phyloP scores from a whole-genome alignment of 108 stramenopile species.

The Nitzschia sp. region DNA sequence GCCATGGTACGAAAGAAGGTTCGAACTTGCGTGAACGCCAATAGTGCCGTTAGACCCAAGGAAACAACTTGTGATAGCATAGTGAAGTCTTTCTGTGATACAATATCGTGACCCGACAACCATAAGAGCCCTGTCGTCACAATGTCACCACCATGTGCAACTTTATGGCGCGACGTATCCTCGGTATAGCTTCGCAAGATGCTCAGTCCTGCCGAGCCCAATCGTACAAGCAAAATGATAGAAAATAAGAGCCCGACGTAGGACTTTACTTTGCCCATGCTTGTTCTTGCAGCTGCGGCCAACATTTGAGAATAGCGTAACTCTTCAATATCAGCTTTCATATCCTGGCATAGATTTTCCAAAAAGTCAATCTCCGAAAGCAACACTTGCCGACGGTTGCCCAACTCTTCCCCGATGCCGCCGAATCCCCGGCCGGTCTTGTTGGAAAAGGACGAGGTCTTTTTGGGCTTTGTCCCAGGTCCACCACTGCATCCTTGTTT shows the following conservation, averaged over 20 bases:
- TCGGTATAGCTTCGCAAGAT: slow-evolving; percentile 25
- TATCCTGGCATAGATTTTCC: slow-evolving; percentile 60
- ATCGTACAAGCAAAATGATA: slow-evolving; percentile 58
- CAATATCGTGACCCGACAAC: slow-evolving; percentile 66
- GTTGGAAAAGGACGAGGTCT: slow-evolving; percentile 1
- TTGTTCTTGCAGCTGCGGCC: slow-evolving; percentile 61
- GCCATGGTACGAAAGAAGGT: slow-evolving; percentile 60
- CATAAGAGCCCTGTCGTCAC: slow-evolving; percentile 61
- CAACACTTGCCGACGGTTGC: slow-evolving; percentile 43
- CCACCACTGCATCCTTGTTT: background rate
- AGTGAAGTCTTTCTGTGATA: slow-evolving; percentile 55
- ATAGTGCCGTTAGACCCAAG: slow-evolving; percentile 59
- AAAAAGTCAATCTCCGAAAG: slow-evolving; percentile 64
- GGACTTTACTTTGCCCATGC: slow-evolving; percentile 44
- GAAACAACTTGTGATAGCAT: slow-evolving; percentile 63
- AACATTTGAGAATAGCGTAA: slow-evolving; percentile 59
- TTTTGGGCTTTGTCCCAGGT: background rate
- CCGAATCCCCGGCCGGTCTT: slow-evolving; percentile 1
- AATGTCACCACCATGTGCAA: slow-evolving; percentile 37
- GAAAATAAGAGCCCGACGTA: slow-evolving; percentile 68
- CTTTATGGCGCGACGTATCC: slow-evolving; percentile 8
- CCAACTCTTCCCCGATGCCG: slow-evolving; percentile 42
- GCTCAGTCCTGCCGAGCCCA: slow-evolving; percentile 42
- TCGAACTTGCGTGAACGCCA: slow-evolving; percentile 69
- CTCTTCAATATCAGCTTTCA: slow-evolving; percentile 68